These are phyloP conservation scores for Penicillium sp. DNA, from an alignment of 2,329 filamentous ascomycete genomes.

Conservation along the genomic window DNA sequence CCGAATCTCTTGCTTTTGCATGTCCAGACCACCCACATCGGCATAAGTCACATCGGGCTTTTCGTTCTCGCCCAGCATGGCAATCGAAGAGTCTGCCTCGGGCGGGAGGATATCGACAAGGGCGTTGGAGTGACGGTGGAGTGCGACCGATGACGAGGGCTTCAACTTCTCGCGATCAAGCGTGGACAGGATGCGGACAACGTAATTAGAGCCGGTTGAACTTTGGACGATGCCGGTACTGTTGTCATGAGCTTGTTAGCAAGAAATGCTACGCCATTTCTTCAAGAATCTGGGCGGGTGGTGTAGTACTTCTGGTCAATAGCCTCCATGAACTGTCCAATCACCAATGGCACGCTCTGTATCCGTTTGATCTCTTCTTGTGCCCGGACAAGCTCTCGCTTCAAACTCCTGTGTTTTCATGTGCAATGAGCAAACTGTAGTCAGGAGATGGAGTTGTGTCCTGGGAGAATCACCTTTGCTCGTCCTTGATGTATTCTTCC, in stretches of 20 bases:
- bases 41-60: conserved; percentile 98
- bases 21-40: conserved; percentile 94
- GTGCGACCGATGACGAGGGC: conserved; percentile 92
- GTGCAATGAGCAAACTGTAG: conserved; percentile 8
- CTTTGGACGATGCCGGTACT: conserved; percentile 98
- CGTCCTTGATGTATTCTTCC: conserved; percentile 99
- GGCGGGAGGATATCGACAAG: conserved; percentile 98
- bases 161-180: conserved; percentile 97
- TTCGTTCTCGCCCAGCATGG: conserved; percentile 93
- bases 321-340: conserved; percentile 99
- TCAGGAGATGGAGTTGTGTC: background rate
- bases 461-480: conserved; percentile 63
- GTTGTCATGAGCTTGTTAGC: conserved; percentile 5
- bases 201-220: conserved; percentile 96
- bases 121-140: conserved; percentile 97
- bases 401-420: conserved; percentile 64
- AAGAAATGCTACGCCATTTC: background rate
- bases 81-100: conserved; percentile 96
- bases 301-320: conserved; percentile 86
- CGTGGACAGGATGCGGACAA: conserved; percentile 94
- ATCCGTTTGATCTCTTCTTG: conserved; percentile 99
- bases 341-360: conserved; percentile 94
- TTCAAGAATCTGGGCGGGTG: background rate
- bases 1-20: conserved; percentile 99
- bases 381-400: conserved; percentile 91